A percentile compares a stretch with the other conserved stretches of the same genome.
These are phyloP conservation scores for Colletotrichum neosansevieriae DNA, from an alignment of 2,329 filamentous ascomycete genomes.

Conservation along the genomic window DNA sequence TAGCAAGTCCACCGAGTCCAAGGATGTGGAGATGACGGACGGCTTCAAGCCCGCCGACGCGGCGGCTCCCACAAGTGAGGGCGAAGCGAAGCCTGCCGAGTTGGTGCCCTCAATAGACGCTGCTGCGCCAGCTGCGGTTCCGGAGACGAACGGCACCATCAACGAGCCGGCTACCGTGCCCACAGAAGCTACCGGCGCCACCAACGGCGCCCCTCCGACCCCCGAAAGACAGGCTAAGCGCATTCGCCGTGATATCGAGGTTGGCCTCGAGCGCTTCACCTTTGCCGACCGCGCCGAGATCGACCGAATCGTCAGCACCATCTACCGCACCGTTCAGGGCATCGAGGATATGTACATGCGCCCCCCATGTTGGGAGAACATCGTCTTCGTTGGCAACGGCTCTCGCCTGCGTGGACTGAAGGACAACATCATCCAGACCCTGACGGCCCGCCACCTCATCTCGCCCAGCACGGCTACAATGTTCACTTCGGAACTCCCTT, in stretches of 20 bases:
- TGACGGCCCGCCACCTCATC: slow-evolving; percentile 86
- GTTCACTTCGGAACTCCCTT: slow-evolving; percentile 96
- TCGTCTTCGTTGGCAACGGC: slow-evolving; percentile 94
- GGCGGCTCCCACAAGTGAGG: slow-evolving; percentile 22
- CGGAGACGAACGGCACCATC: slow-evolving; percentile 41
- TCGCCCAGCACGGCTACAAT: slow-evolving; percentile 94
- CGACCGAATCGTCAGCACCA: slow-evolving; percentile 84
- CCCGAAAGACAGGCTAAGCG: slow-evolving; percentile 66
- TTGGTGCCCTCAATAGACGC: slow-evolving; percentile 40
- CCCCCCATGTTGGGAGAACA: slow-evolving; percentile 88
- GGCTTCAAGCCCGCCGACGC: slow-evolving; percentile 36
- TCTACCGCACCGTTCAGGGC: slow-evolving; percentile 85
- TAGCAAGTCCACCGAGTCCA: slow-evolving; percentile 13
- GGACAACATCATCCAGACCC: slow-evolving; percentile 84
- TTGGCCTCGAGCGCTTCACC: slow-evolving; percentile 80
- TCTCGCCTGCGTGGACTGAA: slow-evolving; percentile 81
- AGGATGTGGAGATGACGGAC: slow-evolving; percentile 44
- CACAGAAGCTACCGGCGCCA: slow-evolving; percentile 36
- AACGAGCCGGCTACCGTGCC: slow-evolving; percentile 37
- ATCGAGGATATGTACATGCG: slow-evolving; percentile 89
- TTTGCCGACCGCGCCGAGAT: slow-evolving; percentile 79
- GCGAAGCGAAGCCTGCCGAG: slow-evolving; percentile 44
- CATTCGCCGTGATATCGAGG: slow-evolving; percentile 76
- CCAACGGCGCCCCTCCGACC: slow-evolving; percentile 44
- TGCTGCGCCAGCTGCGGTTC: slow-evolving; percentile 24